Evolutionary conservation across 371 early-diverging fungal genomes (phyloP), one percentile per base, ranked within the genome.

Genomic region (Haplosporangium sp.): DNA sequence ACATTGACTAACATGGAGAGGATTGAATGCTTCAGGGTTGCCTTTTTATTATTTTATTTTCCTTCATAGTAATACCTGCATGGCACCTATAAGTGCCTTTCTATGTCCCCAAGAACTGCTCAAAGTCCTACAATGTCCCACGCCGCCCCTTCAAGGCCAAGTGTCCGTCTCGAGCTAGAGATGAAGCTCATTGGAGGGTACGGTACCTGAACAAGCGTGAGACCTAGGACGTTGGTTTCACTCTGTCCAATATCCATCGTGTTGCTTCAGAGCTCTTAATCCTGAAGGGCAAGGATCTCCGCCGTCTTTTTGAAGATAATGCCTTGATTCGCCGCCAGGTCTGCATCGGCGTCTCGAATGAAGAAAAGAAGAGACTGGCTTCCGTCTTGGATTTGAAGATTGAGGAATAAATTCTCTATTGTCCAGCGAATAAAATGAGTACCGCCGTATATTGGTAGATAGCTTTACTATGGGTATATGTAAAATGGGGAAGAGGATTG

Each of bases 201-300:
- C 90, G 99, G 99, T 87, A 95, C 99, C 82, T 93, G 95, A 99
- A 98, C 96, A 99, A 99, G 96, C 95, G 94, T 82, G 99, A 99
- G 91, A 97, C 99, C 87, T 98, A 98, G 96, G 94, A 98, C 82
- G 94, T 98, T 69, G 95, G 97, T 64, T 94, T 93, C 85, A 95
- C 96, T 66, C 94, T 98, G 74, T 96, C 98, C 90, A 96, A 98
- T 90, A 97, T 99, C 86, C 99, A 99, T 91, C 96, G 97, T 95
- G 97, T 99, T 82, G 99, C 99, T 82, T 97, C 98, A 95, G 99
- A 98, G 86, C 94, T 99, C 72, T 93, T 99, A 76, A 99, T 96
- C 69, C 89, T 98, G 74, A 97, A 96, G 67, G 95, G 94, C 83
- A 97, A 98, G 91, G 96, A 98, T 84, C 99, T 82, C 60, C 93